These are phyloP conservation scores for Flammula alnicola DNA, from an alignment of 1,284 basidiomycete genomes.

Conservation along the genomic window DNA sequence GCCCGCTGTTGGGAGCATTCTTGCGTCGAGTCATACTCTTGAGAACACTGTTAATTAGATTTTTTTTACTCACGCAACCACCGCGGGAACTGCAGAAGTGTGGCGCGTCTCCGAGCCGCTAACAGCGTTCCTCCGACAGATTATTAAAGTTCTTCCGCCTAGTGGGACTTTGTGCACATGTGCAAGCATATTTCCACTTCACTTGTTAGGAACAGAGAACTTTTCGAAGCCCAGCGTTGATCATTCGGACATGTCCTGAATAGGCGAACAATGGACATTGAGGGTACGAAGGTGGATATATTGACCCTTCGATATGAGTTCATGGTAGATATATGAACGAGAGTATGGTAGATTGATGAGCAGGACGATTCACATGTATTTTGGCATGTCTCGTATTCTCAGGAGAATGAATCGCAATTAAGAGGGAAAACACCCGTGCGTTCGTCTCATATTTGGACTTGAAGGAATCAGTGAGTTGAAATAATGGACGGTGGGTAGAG, in stretches of 20 bases:
- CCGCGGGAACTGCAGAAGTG: slow-evolving; percentile 18
- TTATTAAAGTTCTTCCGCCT: too few species aligned
- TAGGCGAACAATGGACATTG: slow-evolving; percentile 28
- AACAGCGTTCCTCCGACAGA: too few species aligned
- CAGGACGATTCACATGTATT: background rate
- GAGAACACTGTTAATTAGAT: slow-evolving; percentile 3
- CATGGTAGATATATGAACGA: too few species aligned
- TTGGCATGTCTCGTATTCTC: background rate
- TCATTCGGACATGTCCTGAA: slow-evolving; percentile 14
- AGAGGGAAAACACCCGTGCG: background rate
- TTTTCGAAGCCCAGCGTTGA: too few species aligned
- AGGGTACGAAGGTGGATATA: background rate
- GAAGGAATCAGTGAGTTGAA: background rate
- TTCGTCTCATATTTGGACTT: background rate
- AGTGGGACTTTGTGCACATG: background rate
- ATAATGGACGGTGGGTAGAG: background rate
- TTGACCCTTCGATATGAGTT: background rate
- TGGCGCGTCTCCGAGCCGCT: too few species aligned
- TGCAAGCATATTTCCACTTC: too few species aligned
- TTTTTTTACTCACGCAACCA: slow-evolving; percentile 19
- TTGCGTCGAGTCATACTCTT: too few species aligned
- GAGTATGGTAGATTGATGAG: background rate
- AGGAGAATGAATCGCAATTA: background rate
- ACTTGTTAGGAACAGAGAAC: background rate
- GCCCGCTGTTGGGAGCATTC: too few species aligned